Conservation (phyloP, 345 rosid genomes). For the Moricandia arvensis region DNA sequence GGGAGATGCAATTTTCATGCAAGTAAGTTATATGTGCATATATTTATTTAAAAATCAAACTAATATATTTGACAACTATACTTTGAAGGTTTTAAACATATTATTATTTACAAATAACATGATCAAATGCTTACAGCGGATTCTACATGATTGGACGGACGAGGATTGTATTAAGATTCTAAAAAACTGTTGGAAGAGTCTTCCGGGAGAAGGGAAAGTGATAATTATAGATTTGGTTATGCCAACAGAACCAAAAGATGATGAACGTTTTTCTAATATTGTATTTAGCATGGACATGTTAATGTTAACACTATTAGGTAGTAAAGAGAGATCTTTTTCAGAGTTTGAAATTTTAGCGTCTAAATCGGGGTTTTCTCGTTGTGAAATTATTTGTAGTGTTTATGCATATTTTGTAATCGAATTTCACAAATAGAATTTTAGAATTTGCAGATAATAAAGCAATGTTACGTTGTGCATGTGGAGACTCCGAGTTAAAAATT, state of each 20-base stretch:
- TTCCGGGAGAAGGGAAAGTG: constrained; percentile 42
- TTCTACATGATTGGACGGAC: constrained; percentile 43
- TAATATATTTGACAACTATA: too few species aligned
- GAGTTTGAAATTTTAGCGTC: constrained; percentile 40
- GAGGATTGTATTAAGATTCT: constrained; percentile 25
- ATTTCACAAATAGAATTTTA: constrained; percentile 1
- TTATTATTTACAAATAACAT: not conserved
- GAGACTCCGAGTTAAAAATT: too few species aligned
- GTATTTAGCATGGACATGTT: constrained; percentile 36
- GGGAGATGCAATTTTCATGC: constrained; percentile 75
- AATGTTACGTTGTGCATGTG: not conserved
- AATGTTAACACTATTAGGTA: constrained; percentile 44
- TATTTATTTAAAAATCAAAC: too few species aligned
- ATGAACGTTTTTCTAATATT: not conserved
- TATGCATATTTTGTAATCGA: constrained; percentile 15
- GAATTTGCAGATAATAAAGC: not conserved
- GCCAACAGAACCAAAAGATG: constrained; percentile 24
- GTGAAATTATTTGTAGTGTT: not conserved
- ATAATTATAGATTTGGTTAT: constrained; percentile 36
- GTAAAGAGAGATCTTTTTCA: constrained; percentile 42
- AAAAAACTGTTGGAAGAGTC: too few species aligned
- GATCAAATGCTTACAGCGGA: constrained; percentile 25
- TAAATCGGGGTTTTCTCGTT: not conserved
- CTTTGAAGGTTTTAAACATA: too few species aligned
- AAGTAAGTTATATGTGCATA: constrained; percentile 39